Evolutionary conservation across 2,329 filamentous ascomycete species (phyloP).

Genomic region (Pseudogymnoascus sp.): DNA sequence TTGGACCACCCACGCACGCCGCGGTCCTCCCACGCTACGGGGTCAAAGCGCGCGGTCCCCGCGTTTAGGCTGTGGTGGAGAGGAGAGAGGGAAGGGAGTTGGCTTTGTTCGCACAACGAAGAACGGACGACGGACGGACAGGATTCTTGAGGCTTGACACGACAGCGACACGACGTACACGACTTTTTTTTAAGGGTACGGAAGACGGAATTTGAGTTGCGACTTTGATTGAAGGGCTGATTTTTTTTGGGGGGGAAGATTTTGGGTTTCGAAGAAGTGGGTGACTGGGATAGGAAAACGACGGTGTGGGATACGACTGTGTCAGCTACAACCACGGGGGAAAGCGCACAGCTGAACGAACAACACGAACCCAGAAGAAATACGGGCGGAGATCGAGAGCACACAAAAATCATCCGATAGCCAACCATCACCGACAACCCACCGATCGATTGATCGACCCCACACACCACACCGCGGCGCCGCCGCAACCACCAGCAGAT

Average conservation of each 20-base stretch:
- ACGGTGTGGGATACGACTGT: neutral
- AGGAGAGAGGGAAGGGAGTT: neutral
- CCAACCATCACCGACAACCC: neutral
- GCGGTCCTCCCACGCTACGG: neutral
- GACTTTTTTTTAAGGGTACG: neutral
- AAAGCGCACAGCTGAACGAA: neutral
- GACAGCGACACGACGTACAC: neutral
- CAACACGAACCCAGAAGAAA: neutral
- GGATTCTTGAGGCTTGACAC: neutral
- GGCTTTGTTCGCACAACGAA: neutral
- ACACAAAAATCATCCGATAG: neutral
- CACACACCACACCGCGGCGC: neutral
- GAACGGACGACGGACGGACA: neutral
- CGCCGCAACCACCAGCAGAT: constrained; percentile 27
- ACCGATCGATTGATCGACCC: neutral
- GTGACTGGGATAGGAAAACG: neutral
- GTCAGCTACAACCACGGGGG: neutral
- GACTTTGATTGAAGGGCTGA: neutral
- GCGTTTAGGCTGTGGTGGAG: neutral
- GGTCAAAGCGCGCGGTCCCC: neutral
- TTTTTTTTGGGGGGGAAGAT: neutral
- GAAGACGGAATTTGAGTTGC: neutral
- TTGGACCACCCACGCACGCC: neutral
- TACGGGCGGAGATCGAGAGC: neutral
- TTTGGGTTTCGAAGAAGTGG: neutral